Evolutionary conservation across 495 filamentous ascomycete species (phyloP), one percentile per base, ranked within the genome.

Genomic region (Cercophora samala): DNA sequence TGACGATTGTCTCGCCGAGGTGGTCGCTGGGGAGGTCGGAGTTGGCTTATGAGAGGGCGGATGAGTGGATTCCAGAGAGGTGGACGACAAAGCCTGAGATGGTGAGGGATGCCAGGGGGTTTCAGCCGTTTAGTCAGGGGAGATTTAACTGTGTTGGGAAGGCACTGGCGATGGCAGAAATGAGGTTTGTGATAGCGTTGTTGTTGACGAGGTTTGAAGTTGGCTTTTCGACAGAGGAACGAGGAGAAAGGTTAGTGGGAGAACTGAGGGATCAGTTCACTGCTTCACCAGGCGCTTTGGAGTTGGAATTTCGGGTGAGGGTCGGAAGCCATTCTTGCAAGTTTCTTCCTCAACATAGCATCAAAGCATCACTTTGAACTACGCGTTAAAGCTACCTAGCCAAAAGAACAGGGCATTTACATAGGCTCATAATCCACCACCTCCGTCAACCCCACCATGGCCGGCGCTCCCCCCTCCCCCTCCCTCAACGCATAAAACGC

Each of bases 1-100:
- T 51, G 2, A 67, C 71, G 69, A 67, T 21, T 72, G 79, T 69
- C 73, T 76, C 74, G 19, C 58, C 46, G 22, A 73, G 72, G 8
- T 70, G 69, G 55, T 68, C 73, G 3, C 69, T 78, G 17, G 73
- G 77, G 22, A 66, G 70, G 54, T 65, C 65, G 46, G 62, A 65
- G 62, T 46, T 66, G 55, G 66, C 66, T 8, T 84, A 81, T 62
- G 70, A 53, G 13, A 60, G 71, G 4, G 76, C 80, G 0, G 62
- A 75, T 5, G 75, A 79, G 32, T 84, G 83, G 58, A 66, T 78
- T 22, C 79, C 81, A 0, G 80, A 84, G 65, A 73, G 81, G 8
- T 84, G 79, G 78, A 79, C 73, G 4, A 71, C 73, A 4, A 22
- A 66, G n/a, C 76, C 75, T 0, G 74, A 81, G 19, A 64, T 81